Evolutionary conservation across 78 protist genomes (phyloP).

Genomic region (Protostelium mycophagum): DNA sequence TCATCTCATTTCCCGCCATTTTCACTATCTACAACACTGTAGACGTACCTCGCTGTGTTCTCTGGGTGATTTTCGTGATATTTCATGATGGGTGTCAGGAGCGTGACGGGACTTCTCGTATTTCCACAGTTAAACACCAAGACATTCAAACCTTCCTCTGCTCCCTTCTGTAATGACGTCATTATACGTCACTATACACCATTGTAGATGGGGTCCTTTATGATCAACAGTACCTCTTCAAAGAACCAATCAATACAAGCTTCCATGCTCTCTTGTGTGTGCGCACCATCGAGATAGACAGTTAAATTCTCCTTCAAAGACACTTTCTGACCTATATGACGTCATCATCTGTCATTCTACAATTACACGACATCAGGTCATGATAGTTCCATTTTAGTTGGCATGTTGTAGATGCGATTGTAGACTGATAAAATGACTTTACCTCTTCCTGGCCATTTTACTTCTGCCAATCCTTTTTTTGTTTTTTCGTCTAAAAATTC

Average conservation of each 20-base stretch:
- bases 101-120: conserved; percentile 45
- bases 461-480: conserved; percentile 20
- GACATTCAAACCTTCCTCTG: conserved; percentile 2
- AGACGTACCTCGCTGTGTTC: too few species aligned
- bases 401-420: too few species aligned
- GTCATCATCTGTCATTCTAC: background rate
- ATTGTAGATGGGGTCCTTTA: background rate
- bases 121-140: conserved; percentile 61
- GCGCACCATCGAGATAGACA: conserved; percentile 83
- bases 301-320: background rate
- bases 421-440: conserved; percentile 30
- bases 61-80: background rate
- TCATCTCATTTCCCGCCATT: too few species aligned
- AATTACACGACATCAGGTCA: background rate
- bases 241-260: conserved; percentile 68
- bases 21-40: too few species aligned
- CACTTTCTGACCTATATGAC: background rate
- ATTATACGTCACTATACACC: too few species aligned
- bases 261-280: conserved; percentile 67
- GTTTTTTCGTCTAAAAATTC: conserved; percentile 11
- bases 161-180: too few species aligned
- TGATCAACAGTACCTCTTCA: conserved; percentile 20
- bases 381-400: too few species aligned
- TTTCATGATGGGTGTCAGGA: conserved; percentile 29
- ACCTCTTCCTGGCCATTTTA: conserved; percentile 68